Percentiles rank a stretch among this genome's conserved stretches.
Evolutionary conservation across 2,329 filamentous ascomycete species (phyloP).

Genomic region (Trichophyton equinum): DNA sequence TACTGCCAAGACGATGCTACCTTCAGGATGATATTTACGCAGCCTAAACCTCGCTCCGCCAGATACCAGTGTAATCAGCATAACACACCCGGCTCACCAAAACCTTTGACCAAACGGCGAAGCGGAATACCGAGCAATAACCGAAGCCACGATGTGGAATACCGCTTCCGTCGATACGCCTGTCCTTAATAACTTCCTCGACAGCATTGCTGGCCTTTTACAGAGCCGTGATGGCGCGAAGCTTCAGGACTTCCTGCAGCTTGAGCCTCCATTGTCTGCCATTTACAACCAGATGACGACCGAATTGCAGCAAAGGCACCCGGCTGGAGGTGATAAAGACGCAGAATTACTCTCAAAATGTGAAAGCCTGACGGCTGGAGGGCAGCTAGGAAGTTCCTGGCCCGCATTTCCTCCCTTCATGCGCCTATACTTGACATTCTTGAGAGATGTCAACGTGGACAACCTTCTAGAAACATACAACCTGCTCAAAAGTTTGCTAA

Average conservation of each 20-base stretch:
- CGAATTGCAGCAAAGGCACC: conserved; percentile 52
- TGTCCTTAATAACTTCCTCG: conserved; percentile 56
- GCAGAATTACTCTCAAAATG: conserved; percentile 46
- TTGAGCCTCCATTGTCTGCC: conserved; percentile 57
- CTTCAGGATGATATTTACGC: too few species aligned
- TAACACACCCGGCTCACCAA: too few species aligned
- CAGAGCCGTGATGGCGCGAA: conserved; percentile 50
- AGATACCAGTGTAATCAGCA: too few species aligned
- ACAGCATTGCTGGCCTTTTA: conserved; percentile 50
- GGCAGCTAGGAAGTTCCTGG: conserved; percentile 58
- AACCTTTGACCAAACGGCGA: too few species aligned
- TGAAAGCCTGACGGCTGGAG: conserved; percentile 47
- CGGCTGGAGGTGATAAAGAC: conserved; percentile 31
- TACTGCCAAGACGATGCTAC: too few species aligned
- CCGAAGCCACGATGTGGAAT: conserved; percentile 9
- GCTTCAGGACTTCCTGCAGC: conserved; percentile 58
- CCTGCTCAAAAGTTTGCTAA: conserved; percentile 58
- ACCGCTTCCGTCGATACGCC: conserved; percentile 37
- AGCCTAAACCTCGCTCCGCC: too few species aligned
- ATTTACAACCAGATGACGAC: conserved; percentile 55
- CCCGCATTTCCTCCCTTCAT: conserved; percentile 66
- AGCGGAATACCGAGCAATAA: background rate
- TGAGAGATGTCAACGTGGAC: conserved; percentile 65
- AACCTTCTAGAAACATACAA: conserved; percentile 66
- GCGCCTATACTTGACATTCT: conserved; percentile 66